Evolutionary conservation across 208 protist genomes (phyloP), one percentile per base, ranked within the genome.

Genomic region (Acanthamoeba castellanii): DNA sequence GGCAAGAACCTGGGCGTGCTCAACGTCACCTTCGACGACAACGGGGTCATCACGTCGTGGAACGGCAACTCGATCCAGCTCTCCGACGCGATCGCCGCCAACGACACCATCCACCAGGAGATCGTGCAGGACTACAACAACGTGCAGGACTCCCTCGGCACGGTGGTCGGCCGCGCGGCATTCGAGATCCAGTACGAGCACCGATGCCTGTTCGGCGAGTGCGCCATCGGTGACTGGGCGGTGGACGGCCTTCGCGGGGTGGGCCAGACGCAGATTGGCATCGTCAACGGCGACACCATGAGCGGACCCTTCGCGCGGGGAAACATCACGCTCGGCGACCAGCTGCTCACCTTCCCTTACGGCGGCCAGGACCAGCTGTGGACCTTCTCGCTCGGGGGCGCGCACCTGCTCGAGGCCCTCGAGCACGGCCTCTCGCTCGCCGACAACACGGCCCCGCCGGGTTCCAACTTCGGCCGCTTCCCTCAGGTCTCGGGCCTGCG

Each of bases 201-300:
- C 18, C 64, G 9, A 1, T 92, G 85, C 34, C 85, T 92, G 27
- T 92, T 72, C 20, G 85, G 85, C 11, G 30, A 92, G 55, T 92
- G 85, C 55, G 70, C 85, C 16, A 92, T 92, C 55, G 85, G 85
- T 14, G 47, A 66, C 37, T 92, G 85, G 85, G 50, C 85, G 4
- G 45, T 55, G 3, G 85, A 92, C 32, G 57, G 32, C 30, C n/a
- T 92, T 18, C 16, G 42, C 9, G 13, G 18, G n/a, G n/a, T 27
- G 3, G 85, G 85, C n/a, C 30, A 72, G 11, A 92, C 85, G 0
- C n/a, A 37, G 47, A 72, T 92, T 8, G 85, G 59, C 27, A 8
- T 92, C 27, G 66, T 72, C 55, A 42, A 92, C 59, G 85, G 85
- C 32, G 85, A 27, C 27, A 30, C 30, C 14, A 11, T 92, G 20